Evolutionary conservation across 192 early-diverging fungal species (phyloP), one percentile per base, ranked within the genome.

Genomic region (Cetraspora pellucida): DNA sequence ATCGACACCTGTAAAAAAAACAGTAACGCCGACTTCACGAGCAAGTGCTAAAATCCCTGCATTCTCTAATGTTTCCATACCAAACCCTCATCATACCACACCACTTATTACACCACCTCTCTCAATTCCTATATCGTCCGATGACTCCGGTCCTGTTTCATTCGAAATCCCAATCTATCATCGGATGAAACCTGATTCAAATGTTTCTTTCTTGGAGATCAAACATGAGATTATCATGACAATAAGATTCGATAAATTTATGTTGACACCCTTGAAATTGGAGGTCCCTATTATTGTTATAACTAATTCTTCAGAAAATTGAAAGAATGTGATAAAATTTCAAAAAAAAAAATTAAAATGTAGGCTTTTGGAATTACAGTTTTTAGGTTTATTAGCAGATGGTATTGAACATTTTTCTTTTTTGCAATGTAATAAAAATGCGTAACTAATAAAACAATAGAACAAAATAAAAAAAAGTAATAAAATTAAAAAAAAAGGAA

Each of bases 181-280:
- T 13, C 28, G 37, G 37, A 76, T 76, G 74, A 76, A 76, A 37
- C 63, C 63, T 25, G 63, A 76, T 55, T 66, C 63, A 3, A 76
- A 76, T 54, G 59, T 55, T 6, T 43, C 46, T 7, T 66, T 76
- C 14, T 76, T 76, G 74, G 74, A 76, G 54, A 55, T 76, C 10
- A 76, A 76, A 66, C 74, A 76, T 65, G 74, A 76, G 49, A 9
- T 76, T 31, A 55, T 76, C 1, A 58, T 76, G 74, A 76, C 74
- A 23, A 66, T 76, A 52, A 76, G 64, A 30, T 76, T 76, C 27
- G 74, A 76, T 49, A 76, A 76, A 55, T 76, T 76, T 45, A 64
- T 76, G 74, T 61, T 76, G 27, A 37, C 54, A 21, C 74, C 74
- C 14, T 66, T 76, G 49, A 63, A 76, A 21, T 65, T 76, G 28